These are phyloP conservation scores for Cucurbita pepo DNA, from an alignment of 306 rosid genomes.

Conservation along the genomic window DNA sequence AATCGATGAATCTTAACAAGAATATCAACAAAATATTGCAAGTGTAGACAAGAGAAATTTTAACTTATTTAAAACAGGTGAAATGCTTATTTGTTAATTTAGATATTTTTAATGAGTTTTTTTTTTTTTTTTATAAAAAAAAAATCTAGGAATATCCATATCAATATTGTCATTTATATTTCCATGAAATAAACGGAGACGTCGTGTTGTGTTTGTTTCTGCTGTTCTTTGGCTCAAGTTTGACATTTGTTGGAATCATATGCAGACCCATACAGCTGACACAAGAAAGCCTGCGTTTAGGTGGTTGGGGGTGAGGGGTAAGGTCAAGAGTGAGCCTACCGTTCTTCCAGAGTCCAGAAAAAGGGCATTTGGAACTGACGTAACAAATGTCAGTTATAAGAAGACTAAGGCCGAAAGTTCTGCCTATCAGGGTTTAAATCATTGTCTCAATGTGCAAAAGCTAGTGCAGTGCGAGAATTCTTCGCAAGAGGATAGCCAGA, in stretches of 20 bases:
- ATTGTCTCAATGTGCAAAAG: neutral
- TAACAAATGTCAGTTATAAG: conserved; percentile 30
- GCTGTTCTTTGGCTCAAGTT: neutral
- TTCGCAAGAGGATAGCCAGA: neutral
- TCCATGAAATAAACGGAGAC: neutral
- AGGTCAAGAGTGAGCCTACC: conserved; percentile 2
- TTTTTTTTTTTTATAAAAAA: too few species aligned
- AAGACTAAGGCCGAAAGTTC: conserved; percentile 12
- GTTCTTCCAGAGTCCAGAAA: conserved; percentile 12
- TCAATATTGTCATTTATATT: neutral
- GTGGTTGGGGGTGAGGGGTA: conserved; percentile 34
- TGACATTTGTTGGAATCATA: neutral
- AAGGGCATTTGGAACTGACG: conserved; percentile 37
- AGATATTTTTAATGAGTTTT: neutral
- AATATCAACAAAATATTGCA: too few species aligned
- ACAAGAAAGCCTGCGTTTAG: conserved; percentile 44
- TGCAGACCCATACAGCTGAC: conserved; percentile 27
- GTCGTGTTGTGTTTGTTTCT: neutral
- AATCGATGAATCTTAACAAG: too few species aligned
- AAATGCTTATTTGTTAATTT: neutral
- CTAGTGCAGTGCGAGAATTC: conserved; percentile 4
- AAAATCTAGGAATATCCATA: neutral
- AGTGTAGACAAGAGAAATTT: neutral
- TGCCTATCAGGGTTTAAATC: neutral
- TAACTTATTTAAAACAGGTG: neutral